These are phyloP conservation scores for Neurospora sp. DNA, from an alignment of 495 filamentous ascomycete species.

Conservation along the genomic window DNA sequence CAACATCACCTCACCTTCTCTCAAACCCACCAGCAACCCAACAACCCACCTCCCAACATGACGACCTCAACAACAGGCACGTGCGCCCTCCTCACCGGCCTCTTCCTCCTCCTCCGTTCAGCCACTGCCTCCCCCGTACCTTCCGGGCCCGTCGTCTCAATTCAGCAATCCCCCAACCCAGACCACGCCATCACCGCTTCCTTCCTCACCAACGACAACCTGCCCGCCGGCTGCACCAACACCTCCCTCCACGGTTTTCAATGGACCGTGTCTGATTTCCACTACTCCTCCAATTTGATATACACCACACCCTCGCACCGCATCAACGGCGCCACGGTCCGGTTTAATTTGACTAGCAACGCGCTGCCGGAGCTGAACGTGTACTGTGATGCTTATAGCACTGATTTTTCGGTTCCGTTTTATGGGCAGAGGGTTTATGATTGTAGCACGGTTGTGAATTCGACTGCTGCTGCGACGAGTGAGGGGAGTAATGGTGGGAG, in stretches of 20 bases:
- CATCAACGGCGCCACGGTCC: conserved; percentile 1
- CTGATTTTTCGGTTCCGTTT: background rate
- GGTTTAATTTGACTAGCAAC: conserved; percentile 12
- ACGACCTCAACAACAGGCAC: background rate
- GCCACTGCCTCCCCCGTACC: background rate
- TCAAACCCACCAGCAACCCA: background rate
- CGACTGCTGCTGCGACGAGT: background rate
- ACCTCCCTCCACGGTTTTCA: background rate
- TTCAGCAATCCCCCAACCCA: background rate
- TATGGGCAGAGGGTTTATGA: background rate
- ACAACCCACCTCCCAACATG: background rate
- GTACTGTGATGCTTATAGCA: background rate
- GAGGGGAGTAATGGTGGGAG: background rate
- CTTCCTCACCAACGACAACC: background rate
- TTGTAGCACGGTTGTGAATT: background rate
- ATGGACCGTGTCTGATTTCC: conserved; percentile 7
- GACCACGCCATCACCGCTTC: background rate
- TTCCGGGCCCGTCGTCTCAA: background rate
- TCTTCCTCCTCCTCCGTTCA: background rate
- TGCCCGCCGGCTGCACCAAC: background rate
- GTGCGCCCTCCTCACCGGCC: background rate
- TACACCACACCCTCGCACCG: conserved; percentile 6
- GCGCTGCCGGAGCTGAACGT: background rate
- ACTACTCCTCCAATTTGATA: conserved; percentile 3
- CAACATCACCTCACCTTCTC: background rate